phyloP scores from a whole-genome alignment of 129 eudicot genomes.

The Kitagawia praeruptora region DNA sequence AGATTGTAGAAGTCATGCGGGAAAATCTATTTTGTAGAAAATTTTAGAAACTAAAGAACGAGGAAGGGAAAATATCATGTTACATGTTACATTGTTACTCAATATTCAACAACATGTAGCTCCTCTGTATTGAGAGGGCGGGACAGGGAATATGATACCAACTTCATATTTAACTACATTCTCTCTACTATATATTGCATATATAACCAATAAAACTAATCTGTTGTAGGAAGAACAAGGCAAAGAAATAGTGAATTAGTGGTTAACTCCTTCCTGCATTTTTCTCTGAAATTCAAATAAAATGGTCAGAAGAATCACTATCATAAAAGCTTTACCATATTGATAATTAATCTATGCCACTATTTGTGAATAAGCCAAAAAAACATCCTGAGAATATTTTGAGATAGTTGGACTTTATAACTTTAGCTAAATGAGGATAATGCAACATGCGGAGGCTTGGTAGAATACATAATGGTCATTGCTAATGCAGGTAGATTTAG shows the following conservation, averaged over 20 bases:
- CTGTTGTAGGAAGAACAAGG: too few species aligned
- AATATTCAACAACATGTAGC: neutral
- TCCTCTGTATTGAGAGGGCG: neutral
- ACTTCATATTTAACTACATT: neutral
- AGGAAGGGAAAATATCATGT: neutral
- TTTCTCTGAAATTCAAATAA: neutral
- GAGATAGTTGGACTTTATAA: neutral
- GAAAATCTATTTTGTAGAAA: neutral
- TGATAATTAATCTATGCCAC: neutral
- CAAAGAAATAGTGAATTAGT: too few species aligned
- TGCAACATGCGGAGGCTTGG: neutral
- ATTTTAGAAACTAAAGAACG: neutral
- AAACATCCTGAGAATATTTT: neutral
- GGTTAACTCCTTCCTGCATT: too few species aligned
- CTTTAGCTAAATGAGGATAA: neutral
- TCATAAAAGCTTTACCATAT: neutral
- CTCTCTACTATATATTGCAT: too few species aligned
- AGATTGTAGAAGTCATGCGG: neutral
- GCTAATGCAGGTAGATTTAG: slow-evolving; percentile 75
- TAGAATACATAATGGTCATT: neutral
- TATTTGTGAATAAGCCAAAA: neutral
- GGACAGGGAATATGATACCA: neutral
- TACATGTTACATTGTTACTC: neutral
- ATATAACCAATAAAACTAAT: too few species aligned
- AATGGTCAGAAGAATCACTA: neutral